Evolutionary conservation across 176 grass and related monocot genomes (phyloP).

Genomic region (Oryza rufipogon): DNA sequence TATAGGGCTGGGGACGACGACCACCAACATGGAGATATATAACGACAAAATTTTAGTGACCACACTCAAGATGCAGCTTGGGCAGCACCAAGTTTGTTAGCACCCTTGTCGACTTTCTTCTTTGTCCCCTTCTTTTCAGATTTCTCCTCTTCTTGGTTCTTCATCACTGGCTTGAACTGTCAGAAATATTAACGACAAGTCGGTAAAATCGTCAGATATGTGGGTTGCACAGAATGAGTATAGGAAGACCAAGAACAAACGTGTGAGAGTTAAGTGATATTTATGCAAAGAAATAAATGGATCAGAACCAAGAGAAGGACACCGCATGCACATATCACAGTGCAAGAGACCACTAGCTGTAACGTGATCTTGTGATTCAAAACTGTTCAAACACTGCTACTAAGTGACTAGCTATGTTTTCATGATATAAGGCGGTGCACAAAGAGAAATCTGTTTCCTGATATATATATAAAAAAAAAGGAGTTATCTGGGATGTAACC

Average conservation of each 20-base stretch:
- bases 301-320: constrained; percentile 11
- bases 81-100: constrained; percentile 64
- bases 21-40: constrained; percentile 12
- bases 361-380: constrained; percentile 26
- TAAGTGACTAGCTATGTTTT: neutral
- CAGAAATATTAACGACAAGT: constrained; percentile 28
- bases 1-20: constrained; percentile 5
- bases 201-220: constrained; percentile 2
- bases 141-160: constrained; percentile 68
- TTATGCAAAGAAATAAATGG: neutral
- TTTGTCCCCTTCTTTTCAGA: constrained; percentile 59
- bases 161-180: constrained; percentile 92
- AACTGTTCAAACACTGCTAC: neutral
- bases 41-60: neutral
- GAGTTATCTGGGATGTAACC: neutral
- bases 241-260: constrained; percentile 4
- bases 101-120: constrained; percentile 53
- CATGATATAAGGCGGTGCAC: neutral
- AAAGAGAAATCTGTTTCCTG: constrained; percentile 4
- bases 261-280: neutral
- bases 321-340: neutral
- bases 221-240: neutral
- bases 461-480: neutral
- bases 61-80: constrained; percentile 52
- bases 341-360: constrained; percentile 25